Evolutionary conservation across 345 rosid species (phyloP), one percentile per base, ranked within the genome.

Genomic region (Eucalyptus viminalis): DNA sequence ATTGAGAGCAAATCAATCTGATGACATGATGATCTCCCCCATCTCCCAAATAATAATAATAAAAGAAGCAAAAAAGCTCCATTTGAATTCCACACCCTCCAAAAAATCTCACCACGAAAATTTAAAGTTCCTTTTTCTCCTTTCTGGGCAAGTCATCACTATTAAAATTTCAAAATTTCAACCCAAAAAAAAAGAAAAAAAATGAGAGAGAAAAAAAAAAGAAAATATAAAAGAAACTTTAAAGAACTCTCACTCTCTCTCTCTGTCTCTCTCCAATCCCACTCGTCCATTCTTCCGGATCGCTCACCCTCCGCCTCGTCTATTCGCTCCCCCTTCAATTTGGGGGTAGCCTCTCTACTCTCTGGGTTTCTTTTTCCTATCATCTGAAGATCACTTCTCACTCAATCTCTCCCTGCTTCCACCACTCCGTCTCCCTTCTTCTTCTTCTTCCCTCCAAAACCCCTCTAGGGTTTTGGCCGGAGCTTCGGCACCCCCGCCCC

Each of bases 171-270:
- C 16, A 62, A 62, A 60, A 62, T 62, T 15, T 65, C 40, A 15
- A 14, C 40, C 2, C 0, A 7, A n/a, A 7, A 2, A 7, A 4
- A 14, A 15, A 62, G 8, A 31, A 4, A 4, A 5, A 31, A 16
- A 31, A 2, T 14, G 0, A 1, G 0, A 0, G 13, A 5, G 0
- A 31, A 69, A 31, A 5, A 16, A 7, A 16, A 31, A 4, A 15
- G 3, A 37, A 34, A 53, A 53, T 53, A 19, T 0, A 72, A 21
- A 11, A 37, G 3, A 76, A 76, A 76, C 40, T 22, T 37, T 37
- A 72, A 10, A 8, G 81, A 37, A 37, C 14, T 34, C 27, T 17
- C 81, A 10, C 22, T 65, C 37, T 62, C 72, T 67, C 76, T 67
- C 24, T 34, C 7, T 72, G n/a, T n/a, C 80, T 69, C 14, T 72